Conservation (phyloP, 768 basidiomycete genomes). For the Cystofilobasidium capitatum region DNA sequence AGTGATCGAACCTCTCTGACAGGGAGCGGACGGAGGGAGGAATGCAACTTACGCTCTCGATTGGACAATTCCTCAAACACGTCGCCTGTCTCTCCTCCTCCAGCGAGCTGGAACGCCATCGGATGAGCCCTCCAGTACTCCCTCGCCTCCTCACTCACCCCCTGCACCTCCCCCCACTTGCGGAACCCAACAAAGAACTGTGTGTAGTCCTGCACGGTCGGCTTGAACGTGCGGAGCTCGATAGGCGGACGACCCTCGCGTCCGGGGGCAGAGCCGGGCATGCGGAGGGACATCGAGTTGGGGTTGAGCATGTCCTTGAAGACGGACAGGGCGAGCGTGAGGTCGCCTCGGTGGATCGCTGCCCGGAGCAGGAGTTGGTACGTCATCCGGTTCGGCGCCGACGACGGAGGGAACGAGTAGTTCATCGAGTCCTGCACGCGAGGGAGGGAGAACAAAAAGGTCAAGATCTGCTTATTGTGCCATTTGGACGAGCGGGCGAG, state of each 20-base stretch:
- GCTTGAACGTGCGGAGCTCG: slow-evolving; percentile 37
- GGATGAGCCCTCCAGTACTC: slow-evolving; percentile 3
- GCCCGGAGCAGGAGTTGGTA: slow-evolving; percentile 61
- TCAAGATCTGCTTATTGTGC: slow-evolving; percentile 21
- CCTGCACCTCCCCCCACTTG: slow-evolving; percentile 45
- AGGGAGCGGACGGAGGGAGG: neutral
- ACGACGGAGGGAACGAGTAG: slow-evolving; percentile 43
- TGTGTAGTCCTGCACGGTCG: slow-evolving; percentile 53
- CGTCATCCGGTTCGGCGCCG: slow-evolving; percentile 56
- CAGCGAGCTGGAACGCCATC: neutral
- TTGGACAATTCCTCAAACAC: neutral
- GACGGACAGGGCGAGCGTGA: slow-evolving; percentile 49
- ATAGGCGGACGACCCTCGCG: slow-evolving; percentile 3
- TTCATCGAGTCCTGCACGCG: slow-evolving; percentile 35
- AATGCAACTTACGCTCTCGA: neutral
- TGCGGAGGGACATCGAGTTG: slow-evolving; percentile 16
- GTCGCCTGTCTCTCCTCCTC: neutral
- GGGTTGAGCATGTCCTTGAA: slow-evolving; percentile 54
- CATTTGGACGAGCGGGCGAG: neutral
- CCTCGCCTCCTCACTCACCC: neutral
- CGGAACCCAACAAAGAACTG: slow-evolving; percentile 67
- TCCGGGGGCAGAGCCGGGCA: slow-evolving; percentile 8
- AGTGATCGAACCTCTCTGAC: neutral
- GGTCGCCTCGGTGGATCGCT: slow-evolving; percentile 61
- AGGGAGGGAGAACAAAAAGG: slow-evolving; percentile 30